These are phyloP conservation scores for Lipomyces starkeyi DNA, from an alignment of 805 yeast genomes.

Conservation along the genomic window DNA sequence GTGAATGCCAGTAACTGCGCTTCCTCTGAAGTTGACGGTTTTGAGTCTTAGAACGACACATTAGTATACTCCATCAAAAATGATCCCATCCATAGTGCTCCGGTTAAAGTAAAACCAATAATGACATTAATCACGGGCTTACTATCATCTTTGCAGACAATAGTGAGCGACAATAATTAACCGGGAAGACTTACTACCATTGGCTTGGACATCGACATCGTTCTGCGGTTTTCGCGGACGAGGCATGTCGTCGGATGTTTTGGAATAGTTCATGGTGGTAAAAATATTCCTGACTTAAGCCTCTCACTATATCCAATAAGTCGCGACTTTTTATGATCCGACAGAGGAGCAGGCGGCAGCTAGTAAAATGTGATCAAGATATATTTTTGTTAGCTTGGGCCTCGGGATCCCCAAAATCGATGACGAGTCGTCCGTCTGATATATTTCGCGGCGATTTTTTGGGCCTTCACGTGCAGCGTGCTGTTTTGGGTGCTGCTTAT, in stretches of 20 bases:
- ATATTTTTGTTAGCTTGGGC: not conserved
- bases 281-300: not conserved
- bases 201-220: not conserved
- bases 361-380: not conserved
- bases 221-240: conserved; percentile 1
- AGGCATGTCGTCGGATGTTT: not conserved
- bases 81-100: not conserved
- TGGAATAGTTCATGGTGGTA: not conserved
- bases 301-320: not conserved
- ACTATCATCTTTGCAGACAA: not conserved
- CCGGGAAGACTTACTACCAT: not conserved
- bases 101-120: not conserved
- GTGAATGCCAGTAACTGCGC: conserved; percentile 79
- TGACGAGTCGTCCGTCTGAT: not conserved
- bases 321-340: not conserved
- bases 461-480: no score
- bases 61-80: not conserved
- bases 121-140: not conserved
- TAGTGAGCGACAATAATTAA: not conserved
- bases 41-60: conserved; percentile 3
- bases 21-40: conserved; percentile 44
- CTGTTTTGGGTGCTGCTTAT: no score
- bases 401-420: not conserved
- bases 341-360: not conserved
- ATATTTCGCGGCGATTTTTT: no score